A percentile compares a stretch with the other conserved stretches of the same genome.
Evolutionary conservation across 73 alveolate species (phyloP).

Genomic region (Durusdinium trenchii): DNA sequence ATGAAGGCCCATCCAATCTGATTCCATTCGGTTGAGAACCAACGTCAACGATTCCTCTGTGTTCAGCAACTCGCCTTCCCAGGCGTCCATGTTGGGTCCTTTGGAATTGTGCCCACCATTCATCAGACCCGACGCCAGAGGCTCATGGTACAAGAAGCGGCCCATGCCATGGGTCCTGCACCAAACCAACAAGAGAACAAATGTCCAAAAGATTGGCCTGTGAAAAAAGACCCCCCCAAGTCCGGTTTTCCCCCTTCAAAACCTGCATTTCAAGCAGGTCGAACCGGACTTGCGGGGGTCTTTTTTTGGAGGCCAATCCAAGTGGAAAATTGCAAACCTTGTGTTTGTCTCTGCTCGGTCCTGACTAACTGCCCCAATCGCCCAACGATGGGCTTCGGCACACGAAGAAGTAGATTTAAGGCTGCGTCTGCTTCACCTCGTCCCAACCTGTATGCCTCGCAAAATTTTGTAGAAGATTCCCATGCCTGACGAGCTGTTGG

Average conservation of each 20-base stretch:
- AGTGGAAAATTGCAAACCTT: too few species aligned
- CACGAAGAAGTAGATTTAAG: background rate
- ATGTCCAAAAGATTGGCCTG: too few species aligned
- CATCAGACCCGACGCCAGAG: background rate
- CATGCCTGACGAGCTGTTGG: background rate
- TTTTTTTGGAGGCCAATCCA: too few species aligned
- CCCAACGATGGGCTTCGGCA: background rate
- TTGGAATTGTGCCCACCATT: background rate
- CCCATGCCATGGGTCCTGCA: background rate
- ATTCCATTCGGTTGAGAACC: background rate
- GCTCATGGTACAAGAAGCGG: background rate
- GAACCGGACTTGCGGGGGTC: too few species aligned
- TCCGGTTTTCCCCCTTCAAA: too few species aligned
- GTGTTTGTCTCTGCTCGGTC: background rate
- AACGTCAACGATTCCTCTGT: background rate
- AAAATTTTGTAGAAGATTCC: background rate
- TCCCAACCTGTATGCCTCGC: background rate
- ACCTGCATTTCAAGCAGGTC: too few species aligned
- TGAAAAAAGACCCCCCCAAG: too few species aligned
- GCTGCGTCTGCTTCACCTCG: background rate
- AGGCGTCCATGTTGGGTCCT: too few species aligned
- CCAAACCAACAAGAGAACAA: too few species aligned
- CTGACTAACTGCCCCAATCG: background rate
- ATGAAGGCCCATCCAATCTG: background rate
- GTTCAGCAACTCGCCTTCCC: background rate